These are phyloP conservation scores for Tulasnella sp. DNA, from an alignment of 768 basidiomycete species.

Conservation along the genomic window DNA sequence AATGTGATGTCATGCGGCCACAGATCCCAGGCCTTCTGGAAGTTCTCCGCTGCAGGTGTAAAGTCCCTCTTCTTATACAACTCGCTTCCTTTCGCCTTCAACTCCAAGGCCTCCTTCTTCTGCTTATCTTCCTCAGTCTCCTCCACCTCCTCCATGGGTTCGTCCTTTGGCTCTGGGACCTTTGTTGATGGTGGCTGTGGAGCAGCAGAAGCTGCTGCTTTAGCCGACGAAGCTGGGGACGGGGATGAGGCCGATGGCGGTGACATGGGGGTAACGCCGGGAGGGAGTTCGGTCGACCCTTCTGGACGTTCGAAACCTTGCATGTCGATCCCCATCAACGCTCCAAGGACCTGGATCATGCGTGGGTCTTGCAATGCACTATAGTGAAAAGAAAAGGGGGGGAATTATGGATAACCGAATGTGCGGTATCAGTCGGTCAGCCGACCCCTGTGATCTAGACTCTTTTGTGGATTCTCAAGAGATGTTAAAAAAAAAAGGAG, in stretches of 20 bases:
- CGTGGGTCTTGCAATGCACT: constrained; percentile 69
- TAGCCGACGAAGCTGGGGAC: constrained; percentile 29
- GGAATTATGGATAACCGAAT: neutral
- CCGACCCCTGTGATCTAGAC: neutral
- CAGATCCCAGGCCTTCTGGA: constrained; percentile 80
- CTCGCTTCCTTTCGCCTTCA: constrained; percentile 66
- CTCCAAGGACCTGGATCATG: constrained; percentile 84
- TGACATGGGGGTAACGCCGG: constrained; percentile 35
- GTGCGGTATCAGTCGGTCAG: neutral
- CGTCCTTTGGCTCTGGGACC: constrained; percentile 36
- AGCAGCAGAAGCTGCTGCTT: constrained; percentile 32
- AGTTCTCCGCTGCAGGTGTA: constrained; percentile 59
- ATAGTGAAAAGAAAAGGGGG: neutral
- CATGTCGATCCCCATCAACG: constrained; percentile 86
- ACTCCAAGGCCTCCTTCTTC: constrained; percentile 66
- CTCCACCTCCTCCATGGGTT: constrained; percentile 36
- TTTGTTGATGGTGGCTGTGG: constrained; percentile 27
- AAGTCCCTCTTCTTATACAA: constrained; percentile 84
- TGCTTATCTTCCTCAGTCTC: constrained; percentile 59
- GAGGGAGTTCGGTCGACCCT: constrained; percentile 69
- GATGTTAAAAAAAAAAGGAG: neutral
- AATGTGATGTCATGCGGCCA: constrained; percentile 92
- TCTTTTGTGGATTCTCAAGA: too few relatives aligned
- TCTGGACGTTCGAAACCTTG: constrained; percentile 75
- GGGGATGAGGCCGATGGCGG: constrained; percentile 29